These are phyloP conservation scores for Xylariaceae sp. DNA, from an alignment of 2,329 filamentous ascomycete species.

Conservation along the genomic window DNA sequence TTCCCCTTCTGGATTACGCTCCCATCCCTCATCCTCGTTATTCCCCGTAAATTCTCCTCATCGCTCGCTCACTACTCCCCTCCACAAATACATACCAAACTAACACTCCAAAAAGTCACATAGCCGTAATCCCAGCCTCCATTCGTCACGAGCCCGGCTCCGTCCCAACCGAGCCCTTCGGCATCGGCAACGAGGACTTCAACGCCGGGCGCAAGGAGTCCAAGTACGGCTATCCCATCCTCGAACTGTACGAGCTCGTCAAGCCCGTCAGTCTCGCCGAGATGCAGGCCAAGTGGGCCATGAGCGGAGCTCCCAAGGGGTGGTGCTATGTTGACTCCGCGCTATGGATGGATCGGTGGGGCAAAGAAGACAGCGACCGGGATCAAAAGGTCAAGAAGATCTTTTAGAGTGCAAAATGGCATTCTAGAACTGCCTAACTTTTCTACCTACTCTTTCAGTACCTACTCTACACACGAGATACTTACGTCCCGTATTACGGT, in stretches of 20 bases:
- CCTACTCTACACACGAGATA: no score
- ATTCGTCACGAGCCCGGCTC: constrained; percentile 1
- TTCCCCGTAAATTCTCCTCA: no score
- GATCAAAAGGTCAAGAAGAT: constrained; percentile 6
- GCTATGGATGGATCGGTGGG: constrained; percentile 8
- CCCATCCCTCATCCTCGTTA: neutral
- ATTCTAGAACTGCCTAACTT: no score
- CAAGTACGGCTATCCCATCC: constrained; percentile 8
- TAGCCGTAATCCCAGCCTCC: constrained; percentile 7
- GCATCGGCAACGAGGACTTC: constrained; percentile 7
- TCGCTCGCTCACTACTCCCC: no score
- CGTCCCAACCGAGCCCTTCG: constrained; percentile 2
- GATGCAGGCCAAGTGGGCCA: constrained; percentile 10
- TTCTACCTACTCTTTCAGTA: no score
- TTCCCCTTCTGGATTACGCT: neutral
- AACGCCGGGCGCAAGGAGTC: constrained; percentile 8
- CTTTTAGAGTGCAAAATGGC: neutral
- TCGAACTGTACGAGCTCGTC: constrained; percentile 7
- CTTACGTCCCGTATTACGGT: no score
- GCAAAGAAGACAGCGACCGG: neutral
- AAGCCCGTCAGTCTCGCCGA: constrained; percentile 5
- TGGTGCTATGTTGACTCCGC: constrained; percentile 6
- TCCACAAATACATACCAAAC: neutral
- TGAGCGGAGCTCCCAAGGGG: constrained; percentile 6
- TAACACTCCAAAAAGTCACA: neutral